These are phyloP conservation scores for Oryza punctata DNA, from an alignment of 176 grass and related monocot species.

Conservation along the genomic window DNA sequence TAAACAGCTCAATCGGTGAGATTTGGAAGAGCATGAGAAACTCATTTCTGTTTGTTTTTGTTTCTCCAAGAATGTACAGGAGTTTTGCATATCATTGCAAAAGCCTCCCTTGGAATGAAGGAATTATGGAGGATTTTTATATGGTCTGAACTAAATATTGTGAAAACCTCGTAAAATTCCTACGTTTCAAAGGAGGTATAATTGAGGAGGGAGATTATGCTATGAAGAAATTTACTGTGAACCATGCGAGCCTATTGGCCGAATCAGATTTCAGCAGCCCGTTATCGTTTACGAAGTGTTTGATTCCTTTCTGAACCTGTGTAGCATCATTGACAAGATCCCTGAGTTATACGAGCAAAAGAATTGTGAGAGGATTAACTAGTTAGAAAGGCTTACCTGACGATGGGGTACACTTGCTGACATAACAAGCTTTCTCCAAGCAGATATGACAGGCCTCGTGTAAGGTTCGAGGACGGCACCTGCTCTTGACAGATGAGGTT, in stretches of 20 bases:
- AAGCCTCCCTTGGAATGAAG: too few species aligned
- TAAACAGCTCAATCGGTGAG: background rate
- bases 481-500: slow-evolving; percentile 26
- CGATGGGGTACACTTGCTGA: background rate
- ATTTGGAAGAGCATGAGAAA: background rate
- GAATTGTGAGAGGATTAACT: background rate
- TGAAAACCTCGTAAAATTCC: too few species aligned
- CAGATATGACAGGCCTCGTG: background rate
- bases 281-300: background rate
- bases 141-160: too few species aligned
- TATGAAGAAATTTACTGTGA: slow-evolving; percentile 11
- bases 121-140: too few species aligned
- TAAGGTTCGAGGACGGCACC: slow-evolving; percentile 5
- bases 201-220: background rate
- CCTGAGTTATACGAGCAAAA: background rate
- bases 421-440: slow-evolving; percentile 1
- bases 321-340: background rate
- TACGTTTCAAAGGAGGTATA: too few species aligned
- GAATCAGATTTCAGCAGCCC: background rate
- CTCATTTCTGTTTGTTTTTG: background rate
- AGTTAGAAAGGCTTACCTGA: slow-evolving; percentile 5
- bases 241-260: background rate
- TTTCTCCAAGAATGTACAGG: background rate
- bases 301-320: slow-evolving; percentile 39
- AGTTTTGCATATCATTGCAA: too few species aligned